These are phyloP conservation scores for Microsporum ferrugineum DNA, from an alignment of 2,329 filamentous ascomycete species.

Conservation along the genomic window DNA sequence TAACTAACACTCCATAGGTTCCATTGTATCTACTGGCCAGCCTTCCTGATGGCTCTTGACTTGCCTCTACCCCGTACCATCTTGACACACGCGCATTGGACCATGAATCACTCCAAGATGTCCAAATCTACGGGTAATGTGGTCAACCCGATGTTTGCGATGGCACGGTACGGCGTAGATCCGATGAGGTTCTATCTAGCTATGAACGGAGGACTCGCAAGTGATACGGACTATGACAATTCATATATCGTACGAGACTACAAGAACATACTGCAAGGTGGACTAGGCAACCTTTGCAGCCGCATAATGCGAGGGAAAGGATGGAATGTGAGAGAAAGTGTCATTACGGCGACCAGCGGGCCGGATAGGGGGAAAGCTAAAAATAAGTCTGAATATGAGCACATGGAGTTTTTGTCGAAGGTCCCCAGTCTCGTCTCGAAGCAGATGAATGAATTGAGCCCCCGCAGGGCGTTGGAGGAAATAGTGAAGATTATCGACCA, in stretches of 20 bases:
- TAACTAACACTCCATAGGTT: slow-evolving; percentile 41
- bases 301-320: slow-evolving; percentile 57
- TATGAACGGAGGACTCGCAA: slow-evolving; percentile 60
- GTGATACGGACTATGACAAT: slow-evolving; percentile 82
- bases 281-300: slow-evolving; percentile 68
- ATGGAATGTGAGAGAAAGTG: slow-evolving; percentile 55
- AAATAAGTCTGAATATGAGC: slow-evolving; percentile 21
- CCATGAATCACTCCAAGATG: slow-evolving; percentile 85
- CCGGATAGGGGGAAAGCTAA: neutral
- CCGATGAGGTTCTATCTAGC: slow-evolving; percentile 81
- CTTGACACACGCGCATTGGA: slow-evolving; percentile 91
- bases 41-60: slow-evolving; percentile 78
- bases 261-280: slow-evolving; percentile 63
- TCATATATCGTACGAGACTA: slow-evolving; percentile 61
- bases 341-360: slow-evolving; percentile 31
- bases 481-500: slow-evolving; percentile 41
- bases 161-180: slow-evolving; percentile 80
- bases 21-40: slow-evolving; percentile 97
- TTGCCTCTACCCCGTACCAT: slow-evolving; percentile 68
- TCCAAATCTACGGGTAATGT: slow-evolving; percentile 92
- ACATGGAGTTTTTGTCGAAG: slow-evolving; percentile 32
- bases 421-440: slow-evolving; percentile 35
- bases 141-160: slow-evolving; percentile 83
- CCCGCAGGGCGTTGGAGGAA: slow-evolving; percentile 52
- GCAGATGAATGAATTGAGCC: slow-evolving; percentile 53